Percentiles rank a stretch among this genome's conserved stretches.
Evolutionary conservation across 352 stramenopile genomes (phyloP).

Genomic region (Pythium inflatum): DNA sequence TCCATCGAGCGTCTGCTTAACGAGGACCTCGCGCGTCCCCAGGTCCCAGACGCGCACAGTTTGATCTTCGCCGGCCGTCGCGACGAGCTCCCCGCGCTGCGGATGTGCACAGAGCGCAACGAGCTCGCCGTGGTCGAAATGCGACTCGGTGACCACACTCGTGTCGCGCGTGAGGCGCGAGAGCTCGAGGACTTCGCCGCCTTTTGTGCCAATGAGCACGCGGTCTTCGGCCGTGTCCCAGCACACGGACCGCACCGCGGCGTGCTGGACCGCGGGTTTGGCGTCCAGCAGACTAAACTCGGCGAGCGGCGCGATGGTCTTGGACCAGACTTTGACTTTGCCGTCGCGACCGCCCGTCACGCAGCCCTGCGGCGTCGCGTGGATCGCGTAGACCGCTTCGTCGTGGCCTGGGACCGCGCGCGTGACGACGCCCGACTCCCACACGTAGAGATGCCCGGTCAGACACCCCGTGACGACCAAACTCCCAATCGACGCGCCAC

Average conservation of each 20-base stretch:
- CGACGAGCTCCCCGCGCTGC: constrained; percentile 53
- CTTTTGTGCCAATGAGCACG: constrained; percentile 69
- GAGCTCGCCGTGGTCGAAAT: constrained; percentile 57
- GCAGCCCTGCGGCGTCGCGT: constrained; percentile 55
- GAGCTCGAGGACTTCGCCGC: constrained; percentile 69
- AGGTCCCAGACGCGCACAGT: constrained; percentile 76
- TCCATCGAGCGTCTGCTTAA: constrained; percentile 63
- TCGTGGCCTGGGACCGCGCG: constrained; percentile 67
- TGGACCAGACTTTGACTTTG: constrained; percentile 76
- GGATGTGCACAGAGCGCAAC: constrained; percentile 59
- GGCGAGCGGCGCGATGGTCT: constrained; percentile 47
- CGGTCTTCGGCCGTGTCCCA: constrained; percentile 76
- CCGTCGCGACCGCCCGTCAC: constrained; percentile 67
- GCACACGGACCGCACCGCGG: constrained; percentile 55
- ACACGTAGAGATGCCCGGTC: constrained; percentile 74
- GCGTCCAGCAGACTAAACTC: constrained; percentile 65
- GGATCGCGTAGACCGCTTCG: constrained; percentile 68
- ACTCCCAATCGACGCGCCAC: constrained; percentile 56
- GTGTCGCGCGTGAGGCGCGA: constrained; percentile 63
- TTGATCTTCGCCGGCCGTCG: constrained; percentile 67
- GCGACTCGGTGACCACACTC: constrained; percentile 69
- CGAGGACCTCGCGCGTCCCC: constrained; percentile 50
- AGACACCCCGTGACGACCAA: constrained; percentile 61
- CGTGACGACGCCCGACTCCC: constrained; percentile 64
- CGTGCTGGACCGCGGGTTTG: constrained; percentile 54